A percentile compares a stretch with the other conserved stretches of the same genome.
Evolutionary conservation across 345 rosid species (phyloP).

Genomic region (Corymbia maculata): DNA sequence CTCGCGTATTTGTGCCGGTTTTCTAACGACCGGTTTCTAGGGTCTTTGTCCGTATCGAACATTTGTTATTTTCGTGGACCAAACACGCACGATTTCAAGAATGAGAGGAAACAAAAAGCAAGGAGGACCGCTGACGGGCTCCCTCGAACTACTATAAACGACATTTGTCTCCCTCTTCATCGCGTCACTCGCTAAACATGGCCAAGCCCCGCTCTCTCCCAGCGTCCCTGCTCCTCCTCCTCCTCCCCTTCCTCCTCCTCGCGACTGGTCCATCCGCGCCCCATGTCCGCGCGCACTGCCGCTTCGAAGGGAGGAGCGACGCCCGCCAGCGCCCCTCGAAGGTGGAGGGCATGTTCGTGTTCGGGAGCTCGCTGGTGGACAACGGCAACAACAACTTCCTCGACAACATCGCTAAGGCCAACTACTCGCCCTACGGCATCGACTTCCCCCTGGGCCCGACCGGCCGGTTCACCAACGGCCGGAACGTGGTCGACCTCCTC

Average conservation of each 20-base stretch:
- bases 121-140: neutral
- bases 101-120: neutral
- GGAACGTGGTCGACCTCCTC: conserved; percentile 44
- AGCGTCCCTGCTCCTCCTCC: neutral
- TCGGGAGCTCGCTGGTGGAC: conserved; percentile 62
- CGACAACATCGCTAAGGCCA: conserved; percentile 21
- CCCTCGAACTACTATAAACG: neutral
- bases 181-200: neutral
- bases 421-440: conserved; percentile 49
- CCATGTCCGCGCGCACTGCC: neutral
- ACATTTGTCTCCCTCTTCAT: neutral
- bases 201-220: neutral
- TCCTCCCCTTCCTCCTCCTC: neutral
- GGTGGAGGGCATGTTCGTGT: conserved; percentile 49
- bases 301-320: neutral
- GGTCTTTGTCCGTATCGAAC: neutral
- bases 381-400: conserved; percentile 65
- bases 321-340: neutral
- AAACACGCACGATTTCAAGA: neutral
- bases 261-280: neutral
- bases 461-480: conserved; percentile 56
- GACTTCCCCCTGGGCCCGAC: conserved; percentile 48
- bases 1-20: neutral
- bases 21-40: neutral
- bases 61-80: neutral